A percentile compares a stretch with the other conserved stretches of the same genome.
These are phyloP conservation scores for Leccinum subgranulosum DNA, from an alignment of 768 basidiomycete genomes.

Conservation along the genomic window DNA sequence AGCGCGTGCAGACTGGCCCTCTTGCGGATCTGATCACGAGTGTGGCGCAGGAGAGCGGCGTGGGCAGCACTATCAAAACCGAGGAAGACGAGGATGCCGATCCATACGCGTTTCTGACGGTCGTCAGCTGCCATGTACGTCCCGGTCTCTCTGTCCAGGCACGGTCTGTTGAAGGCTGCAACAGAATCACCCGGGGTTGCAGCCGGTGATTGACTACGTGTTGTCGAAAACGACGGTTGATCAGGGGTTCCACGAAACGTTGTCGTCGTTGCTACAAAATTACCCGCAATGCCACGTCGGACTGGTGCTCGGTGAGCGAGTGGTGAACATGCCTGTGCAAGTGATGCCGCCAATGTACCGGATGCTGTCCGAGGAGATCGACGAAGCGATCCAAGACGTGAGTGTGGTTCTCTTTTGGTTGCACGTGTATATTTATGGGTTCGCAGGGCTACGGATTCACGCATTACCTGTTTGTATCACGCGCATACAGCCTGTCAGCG, in stretches of 20 bases:
- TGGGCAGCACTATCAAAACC: constrained; percentile 91
- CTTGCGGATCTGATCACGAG: constrained; percentile 77
- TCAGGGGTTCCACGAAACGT: constrained; percentile 46
- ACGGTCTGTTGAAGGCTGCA: neutral
- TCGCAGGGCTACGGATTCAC: constrained; percentile 61
- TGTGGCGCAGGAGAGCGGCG: constrained; percentile 66
- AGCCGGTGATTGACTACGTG: constrained; percentile 67
- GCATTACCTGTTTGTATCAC: constrained; percentile 73
- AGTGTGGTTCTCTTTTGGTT: constrained; percentile 19
- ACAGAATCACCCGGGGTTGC: constrained; percentile 72
- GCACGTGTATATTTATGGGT: neutral
- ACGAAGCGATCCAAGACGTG: constrained; percentile 65
- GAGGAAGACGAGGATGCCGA: constrained; percentile 54
- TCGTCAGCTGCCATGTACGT: constrained; percentile 71
- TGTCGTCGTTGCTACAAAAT: constrained; percentile 40
- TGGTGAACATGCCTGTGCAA: constrained; percentile 96
- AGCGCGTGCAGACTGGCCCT: constrained; percentile 63
- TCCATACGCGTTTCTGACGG: constrained; percentile 85
- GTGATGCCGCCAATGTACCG: constrained; percentile 89
- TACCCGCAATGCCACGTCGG: constrained; percentile 55
- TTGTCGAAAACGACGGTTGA: constrained; percentile 55
- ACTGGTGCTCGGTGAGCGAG: constrained; percentile 79
- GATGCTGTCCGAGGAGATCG: constrained; percentile 84
- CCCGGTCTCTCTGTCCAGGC: neutral
- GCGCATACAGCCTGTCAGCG: constrained; percentile 70